A percentile compares a stretch with the other conserved stretches of the same genome.
Evolutionary conservation across 805 yeast species (phyloP).

Genomic region (Saturnispora sekii): DNA sequence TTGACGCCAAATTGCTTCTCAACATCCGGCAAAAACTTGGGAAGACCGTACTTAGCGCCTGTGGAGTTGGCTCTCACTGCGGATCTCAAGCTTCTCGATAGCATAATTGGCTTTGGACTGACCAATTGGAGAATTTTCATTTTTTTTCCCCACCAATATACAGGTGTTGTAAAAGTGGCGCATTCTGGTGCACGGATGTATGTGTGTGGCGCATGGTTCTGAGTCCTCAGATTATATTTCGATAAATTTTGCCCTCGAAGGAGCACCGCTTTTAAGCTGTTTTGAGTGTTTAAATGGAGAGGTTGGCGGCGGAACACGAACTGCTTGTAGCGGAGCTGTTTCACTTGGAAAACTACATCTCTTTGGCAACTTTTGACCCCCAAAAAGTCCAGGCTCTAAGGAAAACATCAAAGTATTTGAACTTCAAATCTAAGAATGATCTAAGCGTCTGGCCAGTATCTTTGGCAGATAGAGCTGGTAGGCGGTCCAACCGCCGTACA

Average conservation of each 20-base stretch:
- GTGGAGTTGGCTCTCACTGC: constrained; percentile 11
- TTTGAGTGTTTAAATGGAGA: constrained; percentile 1
- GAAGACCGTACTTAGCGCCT: constrained; percentile 17
- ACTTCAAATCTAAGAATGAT: neutral
- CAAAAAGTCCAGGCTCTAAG: constrained; percentile 6
- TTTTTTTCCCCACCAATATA: neutral
- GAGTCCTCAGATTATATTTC: too few relatives aligned
- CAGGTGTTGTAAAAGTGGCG: neutral
- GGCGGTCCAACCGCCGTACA: neutral
- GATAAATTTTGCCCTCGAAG: too few relatives aligned
- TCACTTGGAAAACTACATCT: constrained; percentile 51
- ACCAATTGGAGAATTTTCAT: neutral
- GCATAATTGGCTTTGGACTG: neutral
- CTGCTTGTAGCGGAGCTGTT: constrained; percentile 49
- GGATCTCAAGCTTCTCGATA: constrained; percentile 1
- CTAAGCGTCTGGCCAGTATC: too few relatives aligned
- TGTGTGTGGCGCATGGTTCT: neutral
- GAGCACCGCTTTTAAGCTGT: too few relatives aligned
- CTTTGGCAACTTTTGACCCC: constrained; percentile 48
- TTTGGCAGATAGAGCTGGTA: neutral
- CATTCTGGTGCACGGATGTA: neutral
- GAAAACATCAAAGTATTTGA: constrained; percentile 12
- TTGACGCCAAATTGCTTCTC: constrained; percentile 39
- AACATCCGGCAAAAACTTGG: constrained; percentile 24
- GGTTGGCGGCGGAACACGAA: constrained; percentile 30